phyloP scores from a whole-genome alignment of 2,329 filamentous ascomycete genomes.

The Reticulascus tulasneorum region DNA sequence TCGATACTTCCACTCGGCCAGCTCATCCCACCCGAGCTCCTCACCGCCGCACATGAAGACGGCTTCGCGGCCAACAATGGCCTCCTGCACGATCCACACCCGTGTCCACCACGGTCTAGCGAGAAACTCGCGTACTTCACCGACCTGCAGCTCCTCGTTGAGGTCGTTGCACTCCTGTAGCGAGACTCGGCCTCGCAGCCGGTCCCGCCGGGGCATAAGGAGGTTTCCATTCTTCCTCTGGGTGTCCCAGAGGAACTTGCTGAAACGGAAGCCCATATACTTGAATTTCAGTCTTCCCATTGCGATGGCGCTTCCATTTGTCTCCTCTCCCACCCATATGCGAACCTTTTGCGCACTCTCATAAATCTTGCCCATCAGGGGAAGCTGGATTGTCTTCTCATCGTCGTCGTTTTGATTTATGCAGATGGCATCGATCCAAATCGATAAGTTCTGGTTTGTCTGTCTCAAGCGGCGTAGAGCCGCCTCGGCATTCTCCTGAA shows the following conservation, averaged over 20 bases:
- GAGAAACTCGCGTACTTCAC: constrained; percentile 10
- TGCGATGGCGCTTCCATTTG: constrained; percentile 8
- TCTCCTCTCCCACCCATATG: constrained; percentile 22
- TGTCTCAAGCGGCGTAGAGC: constrained; percentile 9
- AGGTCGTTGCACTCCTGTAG: constrained; percentile 1
- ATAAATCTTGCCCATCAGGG: constrained; percentile 17
- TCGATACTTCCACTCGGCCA: too few relatives aligned
- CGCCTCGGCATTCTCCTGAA: constrained; percentile 7
- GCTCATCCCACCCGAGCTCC: too few relatives aligned
- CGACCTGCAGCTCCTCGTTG: constrained; percentile 6
- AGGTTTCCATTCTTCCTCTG: too few relatives aligned
- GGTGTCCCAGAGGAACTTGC: constrained; percentile 4
- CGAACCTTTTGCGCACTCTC: constrained; percentile 16
- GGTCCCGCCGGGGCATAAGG: too few relatives aligned
- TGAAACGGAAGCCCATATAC: constrained; percentile 9
- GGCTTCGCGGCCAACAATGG: constrained; percentile 15
- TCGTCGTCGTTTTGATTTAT: constrained; percentile 14
- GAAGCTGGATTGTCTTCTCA: constrained; percentile 15
- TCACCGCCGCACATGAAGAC: constrained; percentile 21
- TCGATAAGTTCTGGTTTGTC: constrained; percentile 2
- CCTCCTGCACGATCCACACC: constrained; percentile 24
- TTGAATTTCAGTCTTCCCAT: constrained; percentile 8
- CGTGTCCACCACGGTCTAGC: constrained; percentile 21
- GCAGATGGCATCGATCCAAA: constrained; percentile 19
- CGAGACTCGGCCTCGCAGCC: too few relatives aligned